A percentile compares a stretch with the other conserved stretches of the same genome.
phyloP scores from a whole-genome alignment of 495 filamentous ascomycete species.

The Cercophora scortea region DNA sequence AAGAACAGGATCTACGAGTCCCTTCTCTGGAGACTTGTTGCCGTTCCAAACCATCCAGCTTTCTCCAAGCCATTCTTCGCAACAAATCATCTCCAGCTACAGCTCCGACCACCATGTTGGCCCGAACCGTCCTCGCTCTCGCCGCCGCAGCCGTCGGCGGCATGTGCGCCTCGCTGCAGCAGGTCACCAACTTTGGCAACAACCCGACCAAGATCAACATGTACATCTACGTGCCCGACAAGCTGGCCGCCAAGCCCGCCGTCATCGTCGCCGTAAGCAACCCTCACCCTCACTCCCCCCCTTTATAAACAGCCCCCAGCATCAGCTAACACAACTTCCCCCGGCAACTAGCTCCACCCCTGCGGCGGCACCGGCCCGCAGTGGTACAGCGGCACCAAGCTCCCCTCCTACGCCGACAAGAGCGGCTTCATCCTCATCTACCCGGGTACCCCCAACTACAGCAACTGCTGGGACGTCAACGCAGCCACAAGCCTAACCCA shows the following conservation, averaged over 20 bases:
- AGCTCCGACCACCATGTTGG: constrained; percentile 7
- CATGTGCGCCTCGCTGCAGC: constrained; percentile 26
- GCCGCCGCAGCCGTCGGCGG: constrained; percentile 10
- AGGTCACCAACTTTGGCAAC: constrained; percentile 25
- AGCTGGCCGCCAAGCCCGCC: constrained; percentile 27
- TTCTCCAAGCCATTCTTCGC: neutral
- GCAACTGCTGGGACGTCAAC: constrained; percentile 51
- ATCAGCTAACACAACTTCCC: too few relatives aligned
- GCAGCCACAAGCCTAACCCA: constrained; percentile 41
- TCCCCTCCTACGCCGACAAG: constrained; percentile 34
- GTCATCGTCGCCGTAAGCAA: constrained; percentile 23
- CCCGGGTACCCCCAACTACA: constrained; percentile 36
- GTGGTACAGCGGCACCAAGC: constrained; percentile 27
- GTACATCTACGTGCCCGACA: constrained; percentile 35
- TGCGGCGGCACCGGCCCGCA: constrained; percentile 25
- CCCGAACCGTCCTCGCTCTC: constrained; percentile 10
- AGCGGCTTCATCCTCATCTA: constrained; percentile 50
- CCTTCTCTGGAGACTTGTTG: too few relatives aligned
- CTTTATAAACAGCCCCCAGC: neutral
- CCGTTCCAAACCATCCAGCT: neutral
- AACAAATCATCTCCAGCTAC: neutral
- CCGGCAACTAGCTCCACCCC: constrained; percentile 21
- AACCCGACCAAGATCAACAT: constrained; percentile 32
- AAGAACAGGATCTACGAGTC: too few relatives aligned
- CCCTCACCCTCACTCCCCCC: neutral